Base-by-base conservation (phyloP, 1,284 basidiomycete genomes). In the Cutaneotrichosporon cutaneum region DNA sequence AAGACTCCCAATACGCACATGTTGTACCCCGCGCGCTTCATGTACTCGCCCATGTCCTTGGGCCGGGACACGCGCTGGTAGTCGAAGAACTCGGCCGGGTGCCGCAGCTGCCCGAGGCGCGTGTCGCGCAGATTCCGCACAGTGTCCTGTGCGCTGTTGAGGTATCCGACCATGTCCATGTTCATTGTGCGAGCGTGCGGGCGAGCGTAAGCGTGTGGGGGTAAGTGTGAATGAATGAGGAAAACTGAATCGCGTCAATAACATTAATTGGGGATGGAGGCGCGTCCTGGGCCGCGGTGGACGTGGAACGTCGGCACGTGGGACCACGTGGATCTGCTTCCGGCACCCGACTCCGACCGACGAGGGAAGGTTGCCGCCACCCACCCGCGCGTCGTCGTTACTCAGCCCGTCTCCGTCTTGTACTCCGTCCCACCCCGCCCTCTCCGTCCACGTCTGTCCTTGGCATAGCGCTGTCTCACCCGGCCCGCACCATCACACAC, bases 41-140 rank as follows among this genome's bases (percentile, higher is more conserved):
- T 81, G 53, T 80, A 82, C 68, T 83, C 82, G 70, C 82, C 82
- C 85, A 86, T 65, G 87, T 94, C 81, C 53, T 74, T 73, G 10
- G 82, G 82, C 68, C 89, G 82, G 27, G 92, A 94, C 64, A 98
- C 81, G 54, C 93, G 87, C 71, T 94, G 88, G 72, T 86, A 83
- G 82, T 98, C 94, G 75, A 98, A 95, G 69, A 80, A 81, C 70
- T 95, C 92, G 60, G 81, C 80, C 1, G 89, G 85, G 2, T 90
- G 85, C 61, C 93, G 86, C 62, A 97, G 83, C 30, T 88, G 86
- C 55, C 90, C 90, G 61, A 96, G 84, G 63, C 87, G 86, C 24
- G 92, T 90, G 81, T 94, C 89, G 88, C 90, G 79, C 76, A 93
- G 83, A n/a, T 83, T 84, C 75, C 87, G 88, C 76, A 91, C 70